A percentile compares a stretch with the other conserved stretches of the same genome.
Evolutionary conservation across 495 filamentous ascomycete species (phyloP).

Genomic region (Penicillium coprophilum): DNA sequence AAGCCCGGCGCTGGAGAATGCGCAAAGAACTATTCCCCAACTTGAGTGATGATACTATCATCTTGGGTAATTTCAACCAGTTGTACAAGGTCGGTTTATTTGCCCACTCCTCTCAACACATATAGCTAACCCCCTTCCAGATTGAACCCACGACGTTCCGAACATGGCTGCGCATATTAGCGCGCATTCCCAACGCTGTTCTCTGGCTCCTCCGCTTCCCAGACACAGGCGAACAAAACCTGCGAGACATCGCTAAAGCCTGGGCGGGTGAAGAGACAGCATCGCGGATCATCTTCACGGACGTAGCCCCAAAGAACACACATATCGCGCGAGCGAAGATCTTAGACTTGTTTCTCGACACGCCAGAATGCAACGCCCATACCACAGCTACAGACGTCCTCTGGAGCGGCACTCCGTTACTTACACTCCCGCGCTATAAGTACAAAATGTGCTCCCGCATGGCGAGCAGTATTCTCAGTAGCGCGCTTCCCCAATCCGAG

Average conservation of each 20-base stretch:
- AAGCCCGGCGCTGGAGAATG: constrained; percentile 84
- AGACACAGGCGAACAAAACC: constrained; percentile 84
- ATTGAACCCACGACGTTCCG: constrained; percentile 98
- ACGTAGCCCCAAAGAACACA: constrained; percentile 91
- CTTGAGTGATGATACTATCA: constrained; percentile 79
- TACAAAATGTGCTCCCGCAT: constrained; percentile 99
- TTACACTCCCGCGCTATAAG: constrained; percentile 89
- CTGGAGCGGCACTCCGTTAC: constrained; percentile 91
- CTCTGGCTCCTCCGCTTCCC: constrained; percentile 97
- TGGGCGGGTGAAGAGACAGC: constrained; percentile 90
- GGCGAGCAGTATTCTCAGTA: constrained; percentile 89
- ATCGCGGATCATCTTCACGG: constrained; percentile 91
- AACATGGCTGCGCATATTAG: constrained; percentile 91
- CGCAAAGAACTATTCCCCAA: constrained; percentile 90
- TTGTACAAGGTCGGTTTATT: constrained; percentile 81
- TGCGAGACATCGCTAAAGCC: constrained; percentile 70
- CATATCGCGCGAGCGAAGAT: constrained; percentile 92
- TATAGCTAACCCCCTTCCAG: constrained; percentile 44
- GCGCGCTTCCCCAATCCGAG: constrained; percentile 71
- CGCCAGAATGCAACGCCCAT: constrained; percentile 96
- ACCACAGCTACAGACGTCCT: constrained; percentile 96
- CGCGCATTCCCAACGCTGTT: constrained; percentile 81
- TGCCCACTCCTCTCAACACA: neutral
- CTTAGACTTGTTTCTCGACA: constrained; percentile 94
- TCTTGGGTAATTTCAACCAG: constrained; percentile 98